Evolutionary conservation across 1,284 basidiomycete genomes (phyloP).

Genomic region (Ceratobasidium sp.): DNA sequence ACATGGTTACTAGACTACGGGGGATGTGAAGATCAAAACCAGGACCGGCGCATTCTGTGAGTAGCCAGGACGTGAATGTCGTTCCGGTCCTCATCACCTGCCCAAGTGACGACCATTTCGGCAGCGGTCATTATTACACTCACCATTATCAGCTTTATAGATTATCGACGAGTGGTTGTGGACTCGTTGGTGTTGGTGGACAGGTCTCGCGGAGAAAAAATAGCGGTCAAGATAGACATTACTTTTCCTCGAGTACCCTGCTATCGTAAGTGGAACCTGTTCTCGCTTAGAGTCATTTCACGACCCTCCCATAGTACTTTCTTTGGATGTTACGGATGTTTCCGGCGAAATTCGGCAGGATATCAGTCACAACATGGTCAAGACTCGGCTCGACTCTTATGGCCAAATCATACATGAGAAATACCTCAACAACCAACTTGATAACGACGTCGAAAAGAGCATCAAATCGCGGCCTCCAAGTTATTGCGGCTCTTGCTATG

Average conservation of each 20-base stretch:
- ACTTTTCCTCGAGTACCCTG: constrained; percentile 98
- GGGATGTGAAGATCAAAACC: constrained; percentile 98
- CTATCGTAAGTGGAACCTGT: constrained; percentile 71
- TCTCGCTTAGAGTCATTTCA: background rate
- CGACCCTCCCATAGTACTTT: constrained; percentile 69
- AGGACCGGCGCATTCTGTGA: constrained; percentile 87
- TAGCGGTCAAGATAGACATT: constrained; percentile 90
- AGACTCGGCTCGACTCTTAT: constrained; percentile 73
- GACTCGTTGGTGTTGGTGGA: constrained; percentile 94
- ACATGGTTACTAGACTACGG: constrained; percentile 61
- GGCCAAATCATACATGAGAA: constrained; percentile 64
- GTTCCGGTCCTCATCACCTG: constrained; percentile 34
- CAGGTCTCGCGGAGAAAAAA: constrained; percentile 90
- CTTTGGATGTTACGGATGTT: constrained; percentile 97
- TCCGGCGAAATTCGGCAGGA: constrained; percentile 94
- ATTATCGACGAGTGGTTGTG: constrained; percentile 86
- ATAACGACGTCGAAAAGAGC: constrained; percentile 85
- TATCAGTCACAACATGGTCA: constrained; percentile 86
- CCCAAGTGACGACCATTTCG: constrained; percentile 26
- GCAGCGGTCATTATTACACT: constrained; percentile 91
- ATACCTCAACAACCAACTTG: constrained; percentile 59
- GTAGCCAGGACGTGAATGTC: constrained; percentile 50
- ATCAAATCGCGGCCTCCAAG: constrained; percentile 65
- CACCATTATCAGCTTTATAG: constrained; percentile 91
- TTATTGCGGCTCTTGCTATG: constrained; percentile 98